Evolutionary conservation across 768 basidiomycete species (phyloP), one percentile per base, ranked within the genome.

Genomic region (Boletus eberwhitei): DNA sequence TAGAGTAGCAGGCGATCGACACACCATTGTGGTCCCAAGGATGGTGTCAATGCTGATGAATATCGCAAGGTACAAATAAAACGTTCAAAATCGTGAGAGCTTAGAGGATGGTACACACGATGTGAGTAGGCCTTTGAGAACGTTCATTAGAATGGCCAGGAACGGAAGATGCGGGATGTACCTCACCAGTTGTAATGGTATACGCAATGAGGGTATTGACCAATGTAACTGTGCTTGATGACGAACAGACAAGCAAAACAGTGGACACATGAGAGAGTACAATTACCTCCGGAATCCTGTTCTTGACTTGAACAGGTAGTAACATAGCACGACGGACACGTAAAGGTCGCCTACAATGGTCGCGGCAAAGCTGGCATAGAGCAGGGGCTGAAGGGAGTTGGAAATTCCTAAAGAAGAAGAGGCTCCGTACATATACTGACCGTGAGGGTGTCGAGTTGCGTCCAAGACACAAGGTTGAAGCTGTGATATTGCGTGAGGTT

Each of bases 341-440:
- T 77, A 76, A 11, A 79, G 58, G 60, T 86, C 84, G 17, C 78
- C 78, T 11, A 71, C 61, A n/a, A 81, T 75, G 0, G 77, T 75
- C 1, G 77, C 65, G 5, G 74, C 77, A 58, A 85, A 84, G 56
- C 77, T 77, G 45, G 78, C 60, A 58, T 82, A 84, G 58, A 86
- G 71, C 35, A 79, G 62, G 29, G 61, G 65, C 84, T 86, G 49
- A 35, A 14, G 2, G 11, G 11, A 9, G 22, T 53, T 19, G 34
- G 26, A 21, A 43, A 26, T 4, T 4, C 17, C 8, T 13, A 12
- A 16, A 19, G 31, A 12, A 32, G 38, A 16, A 19, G 31, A 12
- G 35, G 38, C 22, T 12, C 21, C 8, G 45, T 21, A 19, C n/a
- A 2, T 4, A 29, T 29, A 59, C 73, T 38, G 51, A 79, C 81